Percentiles rank a stretch among this genome's conserved stretches.
These are phyloP conservation scores for Pseudogymnoascus sp. DNA, from an alignment of 2,329 filamentous ascomycete species.

Conservation along the genomic window DNA sequence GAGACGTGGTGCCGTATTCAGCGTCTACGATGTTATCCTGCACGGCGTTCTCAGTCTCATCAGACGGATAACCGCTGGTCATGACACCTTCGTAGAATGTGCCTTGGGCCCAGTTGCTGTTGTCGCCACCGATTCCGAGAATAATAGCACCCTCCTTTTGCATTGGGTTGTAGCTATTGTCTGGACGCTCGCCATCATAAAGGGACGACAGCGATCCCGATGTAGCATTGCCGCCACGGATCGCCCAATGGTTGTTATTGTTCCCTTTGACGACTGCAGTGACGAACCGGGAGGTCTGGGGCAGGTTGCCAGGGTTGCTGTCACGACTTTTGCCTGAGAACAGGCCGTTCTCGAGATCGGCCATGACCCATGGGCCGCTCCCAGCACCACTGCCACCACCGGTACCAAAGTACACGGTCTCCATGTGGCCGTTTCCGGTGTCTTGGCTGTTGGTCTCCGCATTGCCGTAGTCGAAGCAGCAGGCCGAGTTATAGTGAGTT, in stretches of 20 bases:
- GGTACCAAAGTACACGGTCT: slow-evolving; percentile 55
- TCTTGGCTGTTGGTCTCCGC: slow-evolving; percentile 43
- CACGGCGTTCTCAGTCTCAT: slow-evolving; percentile 50
- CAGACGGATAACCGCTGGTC: slow-evolving; percentile 54
- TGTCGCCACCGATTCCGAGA: slow-evolving; percentile 65
- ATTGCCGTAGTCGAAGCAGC: slow-evolving; percentile 48
- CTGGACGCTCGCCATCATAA: slow-evolving; percentile 48
- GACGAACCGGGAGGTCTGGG: slow-evolving; percentile 45
- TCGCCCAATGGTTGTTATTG: slow-evolving; percentile 44
- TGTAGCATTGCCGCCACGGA: slow-evolving; percentile 49
- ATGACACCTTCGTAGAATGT: slow-evolving; percentile 61
- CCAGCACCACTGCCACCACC: slow-evolving; percentile 46
- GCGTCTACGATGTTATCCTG: slow-evolving; percentile 55
- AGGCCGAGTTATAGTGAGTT: slow-evolving; percentile 50
- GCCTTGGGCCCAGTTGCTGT: slow-evolving; percentile 50
- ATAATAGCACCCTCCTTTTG: slow-evolving; percentile 58
- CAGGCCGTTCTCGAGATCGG: slow-evolving; percentile 56
- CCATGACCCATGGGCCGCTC: slow-evolving; percentile 57
- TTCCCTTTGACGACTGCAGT: slow-evolving; percentile 48
- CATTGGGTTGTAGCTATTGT: slow-evolving; percentile 43
- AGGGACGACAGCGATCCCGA: slow-evolving; percentile 47
- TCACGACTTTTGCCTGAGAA: slow-evolving; percentile 45
- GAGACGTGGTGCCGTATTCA: slow-evolving; percentile 42
- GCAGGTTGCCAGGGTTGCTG: slow-evolving; percentile 43
- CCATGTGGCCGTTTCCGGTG: slow-evolving; percentile 57